These are phyloP conservation scores for Tetrahymena thermophila DNA, from an alignment of 73 alveolate genomes.

Conservation along the genomic window DNA sequence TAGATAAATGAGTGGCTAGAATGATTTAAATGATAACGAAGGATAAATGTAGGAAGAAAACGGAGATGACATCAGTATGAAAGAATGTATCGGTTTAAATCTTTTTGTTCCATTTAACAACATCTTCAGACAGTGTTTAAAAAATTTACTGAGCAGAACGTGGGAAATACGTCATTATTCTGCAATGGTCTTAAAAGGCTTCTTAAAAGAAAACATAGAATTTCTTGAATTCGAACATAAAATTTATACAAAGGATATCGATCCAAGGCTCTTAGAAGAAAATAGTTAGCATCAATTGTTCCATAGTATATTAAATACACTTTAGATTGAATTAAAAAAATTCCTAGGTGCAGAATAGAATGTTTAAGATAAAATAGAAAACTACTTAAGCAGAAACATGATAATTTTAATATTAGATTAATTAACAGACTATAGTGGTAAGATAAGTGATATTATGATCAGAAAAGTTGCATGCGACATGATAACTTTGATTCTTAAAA, in stretches of 20 bases:
- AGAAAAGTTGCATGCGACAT: not conserved
- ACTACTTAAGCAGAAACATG: not conserved
- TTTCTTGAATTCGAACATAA: not conserved
- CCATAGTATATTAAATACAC: not conserved
- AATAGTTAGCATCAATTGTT: not conserved
- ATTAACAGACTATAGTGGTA: not conserved
- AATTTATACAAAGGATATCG: not conserved
- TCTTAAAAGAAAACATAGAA: not conserved
- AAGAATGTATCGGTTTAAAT: not conserved
- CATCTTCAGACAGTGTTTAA: not conserved
- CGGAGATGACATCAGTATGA: not conserved
- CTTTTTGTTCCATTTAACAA: not conserved
- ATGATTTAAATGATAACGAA: not conserved
- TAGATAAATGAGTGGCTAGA: not conserved
- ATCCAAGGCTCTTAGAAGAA: not conserved
- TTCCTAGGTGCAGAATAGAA: not conserved
- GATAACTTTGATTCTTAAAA: not conserved
- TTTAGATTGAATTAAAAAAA: not conserved
- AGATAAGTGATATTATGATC: not conserved
- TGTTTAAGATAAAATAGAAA: not conserved
- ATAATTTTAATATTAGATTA: not conserved
- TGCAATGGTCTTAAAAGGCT: not conserved
- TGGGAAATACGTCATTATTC: not conserved
- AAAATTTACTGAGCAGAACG: not conserved
- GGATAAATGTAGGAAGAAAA: not conserved